phyloP scores from a whole-genome alignment of 345 rosid genomes.

The Noccaea caerulescens region DNA sequence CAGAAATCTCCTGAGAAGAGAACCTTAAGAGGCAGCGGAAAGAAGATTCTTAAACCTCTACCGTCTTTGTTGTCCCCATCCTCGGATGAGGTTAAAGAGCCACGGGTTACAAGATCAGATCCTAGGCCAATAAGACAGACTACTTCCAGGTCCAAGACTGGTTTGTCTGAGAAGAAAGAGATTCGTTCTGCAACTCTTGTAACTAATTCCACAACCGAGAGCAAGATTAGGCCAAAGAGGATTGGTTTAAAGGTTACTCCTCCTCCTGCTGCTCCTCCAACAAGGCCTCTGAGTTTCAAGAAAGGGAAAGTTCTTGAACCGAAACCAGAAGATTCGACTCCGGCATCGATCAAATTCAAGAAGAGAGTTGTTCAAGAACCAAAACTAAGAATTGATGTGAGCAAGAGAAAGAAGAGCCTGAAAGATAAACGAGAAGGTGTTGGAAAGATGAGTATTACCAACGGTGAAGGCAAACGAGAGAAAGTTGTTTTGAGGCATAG shows the following conservation, averaged over 20 bases:
- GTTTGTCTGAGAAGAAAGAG: conserved; percentile 34
- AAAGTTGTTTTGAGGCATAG: conserved; percentile 76
- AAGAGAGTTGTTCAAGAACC: conserved; percentile 48
- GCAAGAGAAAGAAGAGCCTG: conserved; percentile 62
- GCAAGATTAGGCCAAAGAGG: conserved; percentile 52
- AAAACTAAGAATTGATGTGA: conserved; percentile 32
- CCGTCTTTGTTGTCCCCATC: conserved; percentile 34
- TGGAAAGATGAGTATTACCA: conserved; percentile 33
- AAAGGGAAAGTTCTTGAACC: conserved; percentile 70
- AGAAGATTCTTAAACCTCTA: conserved; percentile 4
- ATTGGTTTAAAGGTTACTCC: conserved; percentile 47
- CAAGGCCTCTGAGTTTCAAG: conserved; percentile 60
- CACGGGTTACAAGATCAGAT: conserved; percentile 19
- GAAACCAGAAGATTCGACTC: conserved; percentile 48
- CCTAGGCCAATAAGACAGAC: conserved; percentile 37
- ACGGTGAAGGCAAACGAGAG: conserved; percentile 40
- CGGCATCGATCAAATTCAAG: conserved; percentile 59
- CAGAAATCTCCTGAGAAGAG: conserved; percentile 35
- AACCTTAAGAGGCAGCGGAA: conserved; percentile 31
- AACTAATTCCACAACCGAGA: conserved; percentile 52
- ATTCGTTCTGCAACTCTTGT: conserved; percentile 28
- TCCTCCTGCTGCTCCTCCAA: conserved; percentile 32
- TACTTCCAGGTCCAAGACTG: conserved; percentile 33
- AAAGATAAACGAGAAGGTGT: conserved; percentile 63
- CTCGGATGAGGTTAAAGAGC: conserved; percentile 14